A percentile compares a stretch with the other conserved stretches of the same genome.
Evolutionary conservation across 2,329 filamentous ascomycete species (phyloP).

Genomic region (Xylogone sp.): DNA sequence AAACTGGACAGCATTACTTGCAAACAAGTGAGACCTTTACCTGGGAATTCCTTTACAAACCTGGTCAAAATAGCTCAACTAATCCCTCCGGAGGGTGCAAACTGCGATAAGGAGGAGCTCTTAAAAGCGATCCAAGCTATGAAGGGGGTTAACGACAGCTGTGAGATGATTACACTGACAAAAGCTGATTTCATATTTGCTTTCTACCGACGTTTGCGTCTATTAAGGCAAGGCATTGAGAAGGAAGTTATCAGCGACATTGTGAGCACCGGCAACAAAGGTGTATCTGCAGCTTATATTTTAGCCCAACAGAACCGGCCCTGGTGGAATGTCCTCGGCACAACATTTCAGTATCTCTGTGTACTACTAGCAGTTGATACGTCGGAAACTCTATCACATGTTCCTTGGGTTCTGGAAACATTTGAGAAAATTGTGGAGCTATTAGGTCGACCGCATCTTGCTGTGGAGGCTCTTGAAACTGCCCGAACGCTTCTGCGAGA

Average conservation of each 20-base stretch:
- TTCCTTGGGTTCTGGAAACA: constrained; percentile 32
- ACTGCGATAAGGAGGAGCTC: constrained; percentile 1
- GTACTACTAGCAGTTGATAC: constrained; percentile 37
- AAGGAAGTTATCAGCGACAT: constrained; percentile 33
- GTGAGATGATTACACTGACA: constrained; percentile 29
- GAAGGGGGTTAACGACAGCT: constrained; percentile 10
- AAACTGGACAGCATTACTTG: constrained; percentile 19
- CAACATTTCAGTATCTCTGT: constrained; percentile 38
- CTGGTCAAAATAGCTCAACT: constrained; percentile 4
- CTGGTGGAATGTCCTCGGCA: constrained; percentile 40
- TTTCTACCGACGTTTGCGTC: constrained; percentile 36
- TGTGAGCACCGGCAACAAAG: constrained; percentile 29
- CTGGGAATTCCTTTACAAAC: constrained; percentile 1
- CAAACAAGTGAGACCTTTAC: background rate
- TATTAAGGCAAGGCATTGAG: constrained; percentile 32
- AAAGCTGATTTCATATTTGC: constrained; percentile 27
- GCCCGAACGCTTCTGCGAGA: constrained; percentile 20
- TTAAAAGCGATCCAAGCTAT: constrained; percentile 4
- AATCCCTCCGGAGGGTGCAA: constrained; percentile 4
- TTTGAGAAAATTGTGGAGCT: constrained; percentile 32
- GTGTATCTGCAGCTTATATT: constrained; percentile 30
- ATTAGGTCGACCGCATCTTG: constrained; percentile 24
- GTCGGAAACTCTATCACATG: constrained; percentile 28
- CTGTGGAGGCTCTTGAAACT: constrained; percentile 29
- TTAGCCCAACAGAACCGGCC: constrained; percentile 31